A percentile compares a stretch with the other conserved stretches of the same genome.
Conservation (phyloP, 2,329 filamentous ascomycete species). For the Furcasterigmium sp. region DNA sequence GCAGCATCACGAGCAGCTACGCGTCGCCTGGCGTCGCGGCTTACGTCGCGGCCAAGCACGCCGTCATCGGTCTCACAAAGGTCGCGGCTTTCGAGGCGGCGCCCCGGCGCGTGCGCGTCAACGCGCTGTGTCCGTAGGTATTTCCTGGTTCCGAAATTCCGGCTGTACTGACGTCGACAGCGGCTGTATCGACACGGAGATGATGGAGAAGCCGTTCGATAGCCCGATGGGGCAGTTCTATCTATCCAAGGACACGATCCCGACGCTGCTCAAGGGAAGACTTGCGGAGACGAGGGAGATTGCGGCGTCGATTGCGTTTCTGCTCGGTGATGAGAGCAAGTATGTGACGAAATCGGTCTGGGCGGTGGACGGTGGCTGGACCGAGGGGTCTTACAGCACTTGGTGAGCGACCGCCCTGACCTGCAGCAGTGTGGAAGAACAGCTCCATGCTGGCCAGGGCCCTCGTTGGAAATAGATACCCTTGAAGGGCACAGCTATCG, state of each 20-base stretch:
- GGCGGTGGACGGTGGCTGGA: slow-evolving; percentile 23
- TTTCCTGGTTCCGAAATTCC: background rate
- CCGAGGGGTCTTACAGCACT: slow-evolving; percentile 34
- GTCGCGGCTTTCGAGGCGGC: slow-evolving; percentile 32
- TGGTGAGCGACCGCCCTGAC: too few relatives aligned
- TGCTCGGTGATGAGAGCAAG: slow-evolving; percentile 23
- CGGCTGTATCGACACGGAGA: slow-evolving; percentile 21
- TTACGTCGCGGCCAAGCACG: slow-evolving; percentile 29
- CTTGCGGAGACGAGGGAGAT: slow-evolving; percentile 21
- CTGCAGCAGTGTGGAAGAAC: too few relatives aligned
- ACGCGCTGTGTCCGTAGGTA: slow-evolving; percentile 11
- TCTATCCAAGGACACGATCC: slow-evolving; percentile 8
- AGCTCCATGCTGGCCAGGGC: too few relatives aligned
- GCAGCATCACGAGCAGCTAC: slow-evolving; percentile 24
- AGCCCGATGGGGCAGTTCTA: slow-evolving; percentile 11
- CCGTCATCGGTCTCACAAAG: slow-evolving; percentile 30
- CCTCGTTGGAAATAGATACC: too few relatives aligned
- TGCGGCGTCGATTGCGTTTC: slow-evolving; percentile 21
- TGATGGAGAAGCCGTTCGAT: slow-evolving; percentile 19
- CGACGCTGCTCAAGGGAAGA: slow-evolving; percentile 18
- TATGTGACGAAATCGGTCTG: slow-evolving; percentile 18
- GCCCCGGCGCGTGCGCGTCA: slow-evolving; percentile 14
- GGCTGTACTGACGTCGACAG: slow-evolving; percentile 1
- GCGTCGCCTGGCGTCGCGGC: slow-evolving; percentile 21
- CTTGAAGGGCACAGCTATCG: too few relatives aligned